Base-by-base conservation (phyloP, 495 filamentous ascomycete genomes). In the Penicillium egyptiacum region DNA sequence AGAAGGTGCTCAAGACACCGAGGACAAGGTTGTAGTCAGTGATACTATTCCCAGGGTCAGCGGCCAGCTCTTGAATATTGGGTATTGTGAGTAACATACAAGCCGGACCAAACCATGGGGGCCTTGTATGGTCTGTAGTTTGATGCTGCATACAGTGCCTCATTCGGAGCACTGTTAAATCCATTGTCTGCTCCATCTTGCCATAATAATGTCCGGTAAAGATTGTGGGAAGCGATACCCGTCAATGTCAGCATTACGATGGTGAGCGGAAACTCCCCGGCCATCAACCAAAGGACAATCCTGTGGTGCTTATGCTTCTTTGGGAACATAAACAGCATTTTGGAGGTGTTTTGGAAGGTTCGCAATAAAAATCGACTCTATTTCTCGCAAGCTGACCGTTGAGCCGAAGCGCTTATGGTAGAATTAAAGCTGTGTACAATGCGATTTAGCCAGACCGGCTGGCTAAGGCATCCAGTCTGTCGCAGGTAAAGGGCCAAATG, bases 11-110 rank as follows among this genome's bases (percentile, higher is more conserved):
- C 57, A 96, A 71, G 58, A 96, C 86, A 47, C 88, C 83, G 64
- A 96, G 85, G 53, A 90, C 87, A 56, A 96, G 83, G 69, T 95
- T 93, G 74, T 77, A 96, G 50, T 88, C 77, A 49, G 89, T 92
- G 40, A 90, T 71, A 64, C 91, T 96, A 33, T 33, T 58, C 33
- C n/a, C 37, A 26, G 5, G 56, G 44, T 50, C 45, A 33, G 50
- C 56, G 4, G 22, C 12, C 10, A 20, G 44, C 54, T 35, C n/a
- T 31, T 33, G 31, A 23, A 30, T 42, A 40, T 20, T 20, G 51
- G 59, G 53, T 39, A 37, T 12, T 9, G 49, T 57, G 50, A 41
- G 42, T 50, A 45, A 82, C 88, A 61, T 79, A 96, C 92, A 87
- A 84, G 61, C 81, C 75, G 41, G 87, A 89, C 92, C 92, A 96